These are phyloP conservation scores for Mucor circinelloides DNA, from an alignment of 371 early-diverging fungal genomes.

Conservation along the genomic window DNA sequence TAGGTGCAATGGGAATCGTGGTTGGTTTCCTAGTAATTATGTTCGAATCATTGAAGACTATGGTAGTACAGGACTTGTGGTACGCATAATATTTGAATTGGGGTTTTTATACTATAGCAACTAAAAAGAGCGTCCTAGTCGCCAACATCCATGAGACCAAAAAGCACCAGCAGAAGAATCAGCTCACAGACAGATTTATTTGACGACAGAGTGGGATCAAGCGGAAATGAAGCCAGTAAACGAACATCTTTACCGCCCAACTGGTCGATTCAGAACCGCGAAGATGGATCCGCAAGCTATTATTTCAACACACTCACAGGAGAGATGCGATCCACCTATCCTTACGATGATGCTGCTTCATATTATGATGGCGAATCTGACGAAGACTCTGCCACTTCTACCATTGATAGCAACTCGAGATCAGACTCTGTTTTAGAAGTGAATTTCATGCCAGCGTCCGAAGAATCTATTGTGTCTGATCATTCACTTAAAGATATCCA, in stretches of 20 bases:
- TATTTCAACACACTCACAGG: constrained; percentile 49
- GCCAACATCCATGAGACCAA: background rate
- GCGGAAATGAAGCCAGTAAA: background rate
- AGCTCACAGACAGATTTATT: constrained; percentile 5
- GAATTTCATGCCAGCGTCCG: background rate
- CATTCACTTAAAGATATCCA: background rate
- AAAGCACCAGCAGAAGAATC: background rate
- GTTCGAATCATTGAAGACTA: constrained; percentile 59
- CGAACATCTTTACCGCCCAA: constrained; percentile 35
- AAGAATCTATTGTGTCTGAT: background rate
- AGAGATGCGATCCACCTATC: constrained; percentile 51
- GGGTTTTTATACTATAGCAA: background rate
- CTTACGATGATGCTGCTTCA: constrained; percentile 26
- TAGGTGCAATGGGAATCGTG: constrained; percentile 55
- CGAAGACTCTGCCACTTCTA: constrained; percentile 19
- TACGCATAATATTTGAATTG: constrained; percentile 11
- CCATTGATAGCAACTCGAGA: constrained; percentile 11
- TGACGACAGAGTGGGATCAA: constrained; percentile 18
- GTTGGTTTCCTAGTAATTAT: constrained; percentile 88
- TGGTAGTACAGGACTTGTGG: constrained; percentile 24
- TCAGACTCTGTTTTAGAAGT: constrained; percentile 9
- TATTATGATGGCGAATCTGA: constrained; percentile 16
- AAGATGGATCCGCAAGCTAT: constrained; percentile 51
- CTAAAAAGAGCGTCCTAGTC: background rate
- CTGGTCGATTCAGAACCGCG: constrained; percentile 48